These are phyloP conservation scores for Leccinum longicurvipes DNA, from an alignment of 768 basidiomycete genomes.

Conservation along the genomic window DNA sequence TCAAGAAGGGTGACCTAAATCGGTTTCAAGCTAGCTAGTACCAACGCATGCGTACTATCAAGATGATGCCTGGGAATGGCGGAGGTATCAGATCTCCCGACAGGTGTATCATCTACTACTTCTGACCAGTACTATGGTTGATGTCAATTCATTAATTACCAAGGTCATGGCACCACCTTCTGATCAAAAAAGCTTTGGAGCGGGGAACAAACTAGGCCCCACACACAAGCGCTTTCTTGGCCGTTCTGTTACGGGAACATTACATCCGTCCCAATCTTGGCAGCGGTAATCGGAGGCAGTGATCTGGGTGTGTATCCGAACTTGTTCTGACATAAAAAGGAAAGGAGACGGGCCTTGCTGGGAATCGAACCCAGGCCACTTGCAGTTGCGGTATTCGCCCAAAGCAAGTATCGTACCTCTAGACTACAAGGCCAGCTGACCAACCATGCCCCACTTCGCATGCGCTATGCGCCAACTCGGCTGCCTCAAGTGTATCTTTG, in stretches of 20 bases:
- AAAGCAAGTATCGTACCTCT: conserved; percentile 37
- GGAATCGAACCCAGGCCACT: conserved; percentile 25
- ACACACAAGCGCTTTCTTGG: no score
- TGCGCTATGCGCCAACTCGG: background rate
- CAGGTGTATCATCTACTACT: no score
- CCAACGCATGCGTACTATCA: background rate
- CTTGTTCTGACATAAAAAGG: background rate
- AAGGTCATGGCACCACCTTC: no score
- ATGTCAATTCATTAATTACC: no score
- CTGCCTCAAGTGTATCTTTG: background rate
- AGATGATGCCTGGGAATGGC: background rate
- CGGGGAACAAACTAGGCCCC: background rate
- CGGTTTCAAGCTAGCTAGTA: no score
- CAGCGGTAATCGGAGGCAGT: background rate
- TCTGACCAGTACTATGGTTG: no score
- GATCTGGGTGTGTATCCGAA: background rate
- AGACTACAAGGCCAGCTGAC: conserved; percentile 30
- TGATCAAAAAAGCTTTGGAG: background rate
- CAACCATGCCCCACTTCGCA: background rate
- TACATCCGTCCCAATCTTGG: background rate
- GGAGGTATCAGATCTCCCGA: background rate
- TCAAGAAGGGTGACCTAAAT: background rate
- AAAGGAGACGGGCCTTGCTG: background rate
- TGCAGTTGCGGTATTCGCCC: conserved; percentile 17
- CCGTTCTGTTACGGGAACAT: no score